Conservation (phyloP, 306 rosid species). For the Coriaria nepalensis region DNA sequence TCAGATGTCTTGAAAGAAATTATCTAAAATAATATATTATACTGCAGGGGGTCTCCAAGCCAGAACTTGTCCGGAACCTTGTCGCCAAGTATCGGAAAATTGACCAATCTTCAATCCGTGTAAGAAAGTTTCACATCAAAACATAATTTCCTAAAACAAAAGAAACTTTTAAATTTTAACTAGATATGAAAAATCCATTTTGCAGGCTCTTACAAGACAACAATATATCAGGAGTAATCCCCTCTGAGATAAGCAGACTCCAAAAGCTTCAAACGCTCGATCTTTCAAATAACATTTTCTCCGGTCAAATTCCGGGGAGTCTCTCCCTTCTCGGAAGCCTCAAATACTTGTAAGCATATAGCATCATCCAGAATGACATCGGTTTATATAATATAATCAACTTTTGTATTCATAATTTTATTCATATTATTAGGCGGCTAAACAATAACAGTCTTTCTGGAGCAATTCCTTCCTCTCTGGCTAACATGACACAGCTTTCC, state of each 20-base stretch:
- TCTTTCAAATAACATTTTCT: constrained; percentile 68
- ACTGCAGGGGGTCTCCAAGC: constrained; percentile 86
- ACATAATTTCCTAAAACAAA: too few relatives aligned
- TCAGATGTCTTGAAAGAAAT: neutral
- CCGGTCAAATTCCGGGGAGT: constrained; percentile 56
- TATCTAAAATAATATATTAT: neutral
- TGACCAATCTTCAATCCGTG: constrained; percentile 94
- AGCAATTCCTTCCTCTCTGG: constrained; percentile 56
- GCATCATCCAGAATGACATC: too few relatives aligned
- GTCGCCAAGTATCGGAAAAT: constrained; percentile 87
- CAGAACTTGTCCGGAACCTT: constrained; percentile 85
- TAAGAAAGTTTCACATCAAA: constrained; percentile 23
- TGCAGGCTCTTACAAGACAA: constrained; percentile 88
- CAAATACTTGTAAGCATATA: constrained; percentile 61
- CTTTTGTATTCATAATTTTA: neutral
- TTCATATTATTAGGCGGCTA: constrained; percentile 55
- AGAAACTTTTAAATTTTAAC: neutral
- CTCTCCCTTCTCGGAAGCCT: constrained; percentile 60
- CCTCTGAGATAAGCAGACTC: constrained; percentile 64
- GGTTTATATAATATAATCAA: neutral
- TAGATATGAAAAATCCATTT: neutral
- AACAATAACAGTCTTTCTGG: constrained; percentile 81
- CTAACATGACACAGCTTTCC: constrained; percentile 77
- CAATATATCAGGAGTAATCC: constrained; percentile 72
- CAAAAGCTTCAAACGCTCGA: constrained; percentile 84